Conservation (phyloP, 2,329 filamentous ascomycete genomes). For the Cordyceps militaris region DNA sequence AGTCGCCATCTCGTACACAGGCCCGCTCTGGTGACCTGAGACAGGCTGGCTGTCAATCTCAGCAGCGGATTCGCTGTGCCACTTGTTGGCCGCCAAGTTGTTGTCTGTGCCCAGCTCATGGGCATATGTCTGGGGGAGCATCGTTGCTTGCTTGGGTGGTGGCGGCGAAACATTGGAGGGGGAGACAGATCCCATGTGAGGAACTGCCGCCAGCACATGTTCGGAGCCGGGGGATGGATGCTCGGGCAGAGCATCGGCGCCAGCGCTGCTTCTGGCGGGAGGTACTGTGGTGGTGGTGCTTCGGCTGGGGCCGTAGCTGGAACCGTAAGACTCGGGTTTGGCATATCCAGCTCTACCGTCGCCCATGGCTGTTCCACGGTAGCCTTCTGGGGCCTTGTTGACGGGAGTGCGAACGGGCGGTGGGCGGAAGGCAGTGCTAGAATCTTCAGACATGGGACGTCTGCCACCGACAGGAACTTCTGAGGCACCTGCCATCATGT, state of each 20-base stretch:
- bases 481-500: conserved; percentile 35
- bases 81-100: conserved; percentile 23
- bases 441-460: conserved; percentile 26
- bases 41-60: conserved; percentile 34
- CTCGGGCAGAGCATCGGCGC: conserved; percentile 19
- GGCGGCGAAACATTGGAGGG: background rate
- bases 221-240: conserved; percentile 22
- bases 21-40: conserved; percentile 26
- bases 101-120: conserved; percentile 31
- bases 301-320: conserved; percentile 21
- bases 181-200: background rate
- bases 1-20: conserved; percentile 37
- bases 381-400: conserved; percentile 26
- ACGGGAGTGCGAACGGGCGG: conserved; percentile 22
- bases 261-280: conserved; percentile 8
- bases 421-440: conserved; percentile 21
- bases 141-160: background rate
- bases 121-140: conserved; percentile 18
- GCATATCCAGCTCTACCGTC: conserved; percentile 33
- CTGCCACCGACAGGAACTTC: conserved; percentile 35
- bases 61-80: conserved; percentile 29
- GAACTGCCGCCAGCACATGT: conserved; percentile 14
- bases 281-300: conserved; percentile 14
- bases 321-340: conserved; percentile 30
- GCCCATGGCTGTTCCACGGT: conserved; percentile 33